Percentiles rank a stretch among this genome's conserved stretches.
Conservation (phyloP, 148 eudicot genomes). For the Rhododendron henanense region DNA sequence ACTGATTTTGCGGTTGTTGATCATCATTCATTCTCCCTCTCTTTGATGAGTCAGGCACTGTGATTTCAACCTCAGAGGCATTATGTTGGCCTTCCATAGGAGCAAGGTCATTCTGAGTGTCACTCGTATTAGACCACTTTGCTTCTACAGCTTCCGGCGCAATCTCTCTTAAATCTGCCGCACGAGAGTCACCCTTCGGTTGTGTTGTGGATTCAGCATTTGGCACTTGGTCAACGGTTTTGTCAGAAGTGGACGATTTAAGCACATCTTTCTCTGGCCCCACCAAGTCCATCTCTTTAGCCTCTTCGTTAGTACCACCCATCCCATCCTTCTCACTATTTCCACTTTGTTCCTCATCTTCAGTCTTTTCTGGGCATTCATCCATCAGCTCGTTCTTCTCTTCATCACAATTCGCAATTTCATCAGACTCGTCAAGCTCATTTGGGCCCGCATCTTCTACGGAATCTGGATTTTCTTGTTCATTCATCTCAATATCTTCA, state of each 20-base stretch:
- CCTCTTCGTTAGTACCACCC: conserved; percentile 31
- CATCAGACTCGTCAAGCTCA: conserved; percentile 36
- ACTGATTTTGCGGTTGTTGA: conserved; percentile 35
- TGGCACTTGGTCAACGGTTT: conserved; percentile 25
- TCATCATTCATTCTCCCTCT: conserved; percentile 52
- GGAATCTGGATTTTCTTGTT: conserved; percentile 38
- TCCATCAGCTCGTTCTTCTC: conserved; percentile 24
- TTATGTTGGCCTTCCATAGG: conserved; percentile 46
- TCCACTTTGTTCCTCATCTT: conserved; percentile 38
- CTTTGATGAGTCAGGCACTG: conserved; percentile 50
- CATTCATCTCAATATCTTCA: conserved; percentile 51
- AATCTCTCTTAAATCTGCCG: conserved; percentile 27
- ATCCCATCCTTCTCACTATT: conserved; percentile 31
- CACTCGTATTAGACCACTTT: conserved; percentile 46
- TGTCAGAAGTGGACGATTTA: conserved; percentile 30
- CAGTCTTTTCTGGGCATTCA: conserved; percentile 42
- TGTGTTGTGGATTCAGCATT: conserved; percentile 43
- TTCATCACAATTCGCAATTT: conserved; percentile 36
- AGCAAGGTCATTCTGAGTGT: conserved; percentile 50
- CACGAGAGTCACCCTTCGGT: conserved; percentile 33
- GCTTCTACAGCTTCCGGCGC: conserved; percentile 55
- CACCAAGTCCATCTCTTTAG: conserved; percentile 28
- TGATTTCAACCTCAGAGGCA: conserved; percentile 46
- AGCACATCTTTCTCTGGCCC: conserved; percentile 36
- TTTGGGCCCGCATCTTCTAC: conserved; percentile 43